These are phyloP conservation scores for Neurospora pannonica DNA, from an alignment of 495 filamentous ascomycete species.

Conservation along the genomic window DNA sequence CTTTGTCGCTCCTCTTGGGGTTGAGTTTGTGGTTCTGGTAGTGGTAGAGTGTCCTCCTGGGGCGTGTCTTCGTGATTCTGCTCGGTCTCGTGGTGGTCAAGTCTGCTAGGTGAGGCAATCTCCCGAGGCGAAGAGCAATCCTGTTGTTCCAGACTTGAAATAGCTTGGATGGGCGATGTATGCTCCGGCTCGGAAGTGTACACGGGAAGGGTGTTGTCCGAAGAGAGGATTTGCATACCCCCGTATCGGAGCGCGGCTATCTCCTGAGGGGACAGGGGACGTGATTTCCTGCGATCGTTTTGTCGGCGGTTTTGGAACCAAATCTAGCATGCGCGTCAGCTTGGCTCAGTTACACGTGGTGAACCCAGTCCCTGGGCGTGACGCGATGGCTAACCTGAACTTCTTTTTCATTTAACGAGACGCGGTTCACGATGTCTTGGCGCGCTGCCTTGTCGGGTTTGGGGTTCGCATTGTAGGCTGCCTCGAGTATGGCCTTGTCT, in stretches of 20 bases:
- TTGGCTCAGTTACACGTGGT: neutral
- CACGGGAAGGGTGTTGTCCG: slow-evolving; percentile 25
- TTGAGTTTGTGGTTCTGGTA: neutral
- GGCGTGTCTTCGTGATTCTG: neutral
- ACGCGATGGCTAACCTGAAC: slow-evolving; percentile 64
- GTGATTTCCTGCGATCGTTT: slow-evolving; percentile 82
- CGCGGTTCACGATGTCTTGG: slow-evolving; percentile 70
- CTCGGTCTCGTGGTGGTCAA: slow-evolving; percentile 1
- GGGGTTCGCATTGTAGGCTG: slow-evolving; percentile 73
- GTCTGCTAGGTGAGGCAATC: neutral
- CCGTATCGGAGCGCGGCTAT: slow-evolving; percentile 52
- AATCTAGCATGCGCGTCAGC: slow-evolving; percentile 49
- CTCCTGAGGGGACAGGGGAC: slow-evolving; percentile 76
- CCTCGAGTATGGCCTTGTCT: slow-evolving; percentile 85
- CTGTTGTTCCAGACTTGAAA: slow-evolving; percentile 6
- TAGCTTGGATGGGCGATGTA: slow-evolving; percentile 14
- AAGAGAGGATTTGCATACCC: slow-evolving; percentile 42
- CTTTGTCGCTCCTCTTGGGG: neutral
- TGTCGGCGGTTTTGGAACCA: slow-evolving; percentile 99
- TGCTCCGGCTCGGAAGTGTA: slow-evolving; percentile 5
- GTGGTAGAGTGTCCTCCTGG: neutral
- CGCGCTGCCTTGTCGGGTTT: slow-evolving; percentile 91
- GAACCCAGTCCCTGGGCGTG: neutral
- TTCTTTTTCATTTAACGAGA: slow-evolving; percentile 92
- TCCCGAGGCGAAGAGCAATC: slow-evolving; percentile 6